A percentile compares a stretch with the other conserved stretches of the same genome.
Conservation (phyloP, 179 eudicot species). For the Heliamphora pulchella region DNA sequence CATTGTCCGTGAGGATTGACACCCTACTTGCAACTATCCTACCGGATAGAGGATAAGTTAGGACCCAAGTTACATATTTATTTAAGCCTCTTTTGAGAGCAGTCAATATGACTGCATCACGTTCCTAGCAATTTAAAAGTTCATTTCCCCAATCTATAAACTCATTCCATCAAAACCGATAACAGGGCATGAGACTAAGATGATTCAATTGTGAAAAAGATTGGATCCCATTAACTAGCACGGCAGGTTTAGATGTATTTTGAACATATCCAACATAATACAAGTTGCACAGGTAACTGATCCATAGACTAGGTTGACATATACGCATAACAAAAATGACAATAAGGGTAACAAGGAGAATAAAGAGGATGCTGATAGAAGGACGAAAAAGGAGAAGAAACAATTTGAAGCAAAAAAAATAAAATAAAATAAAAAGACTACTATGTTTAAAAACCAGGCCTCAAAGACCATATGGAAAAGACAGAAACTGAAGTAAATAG, state of each 20-base stretch:
- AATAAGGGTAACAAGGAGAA: not conserved
- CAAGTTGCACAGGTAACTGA: not conserved
- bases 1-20: too few species aligned
- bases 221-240: not conserved
- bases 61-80: too few species aligned
- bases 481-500: not conserved
- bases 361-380: not conserved
- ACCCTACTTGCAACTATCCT: too few species aligned
- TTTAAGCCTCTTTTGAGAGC: too few species aligned
- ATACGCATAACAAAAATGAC: not conserved
- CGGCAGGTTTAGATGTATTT: not conserved
- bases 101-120: not conserved
- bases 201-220: not conserved
- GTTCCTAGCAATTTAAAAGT: not conserved
- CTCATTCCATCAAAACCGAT: not conserved
- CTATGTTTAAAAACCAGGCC: not conserved
- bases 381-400: not conserved
- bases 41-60: too few species aligned
- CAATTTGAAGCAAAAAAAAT: not conserved
- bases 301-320: not conserved
- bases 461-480: not conserved
- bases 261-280: not conserved
- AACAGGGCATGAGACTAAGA: not conserved
- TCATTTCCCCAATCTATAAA: not conserved
- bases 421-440: not conserved